These are phyloP conservation scores for Typha latifolia DNA, from an alignment of 176 grass and related monocot species.

Conservation along the genomic window DNA sequence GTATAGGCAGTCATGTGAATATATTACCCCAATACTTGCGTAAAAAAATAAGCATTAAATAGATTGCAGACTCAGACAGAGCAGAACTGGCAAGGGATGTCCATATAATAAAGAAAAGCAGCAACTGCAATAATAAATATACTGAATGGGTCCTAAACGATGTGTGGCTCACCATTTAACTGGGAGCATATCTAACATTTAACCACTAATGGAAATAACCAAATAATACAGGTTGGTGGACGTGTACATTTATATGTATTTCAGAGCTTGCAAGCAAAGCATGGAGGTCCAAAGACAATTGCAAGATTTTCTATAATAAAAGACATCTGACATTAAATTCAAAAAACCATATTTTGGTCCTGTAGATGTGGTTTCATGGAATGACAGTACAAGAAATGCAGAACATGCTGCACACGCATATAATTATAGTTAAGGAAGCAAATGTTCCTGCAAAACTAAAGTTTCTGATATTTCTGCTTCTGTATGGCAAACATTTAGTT, in stretches of 20 bases:
- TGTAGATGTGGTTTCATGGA: too few species aligned
- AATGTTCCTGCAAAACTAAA: too few species aligned
- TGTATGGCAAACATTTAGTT: too few species aligned
- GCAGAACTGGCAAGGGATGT: not conserved
- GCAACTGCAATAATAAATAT: not conserved
- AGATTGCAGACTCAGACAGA: not conserved
- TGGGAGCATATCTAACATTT: not conserved
- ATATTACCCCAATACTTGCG: slow-evolving; percentile 9
- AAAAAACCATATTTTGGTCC: not conserved
- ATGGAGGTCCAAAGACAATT: not conserved
- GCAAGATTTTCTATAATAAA: not conserved
- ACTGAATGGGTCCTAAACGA: not conserved
- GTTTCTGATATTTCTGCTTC: too few species aligned
- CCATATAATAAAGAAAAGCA: not conserved
- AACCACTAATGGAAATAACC: not conserved
- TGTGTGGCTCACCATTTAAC: not conserved
- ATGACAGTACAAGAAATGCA: too few species aligned
- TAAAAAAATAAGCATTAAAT: slow-evolving; percentile 1
- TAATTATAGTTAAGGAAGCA: too few species aligned
- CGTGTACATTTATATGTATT: not conserved
- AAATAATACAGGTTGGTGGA: not conserved
- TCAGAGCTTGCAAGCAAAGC: not conserved
- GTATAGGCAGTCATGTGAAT: not conserved
- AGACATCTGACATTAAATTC: too few species aligned
- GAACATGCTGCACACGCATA: too few species aligned